phyloP scores from a whole-genome alignment of 1,284 basidiomycete genomes.

The Ustilago curta region DNA sequence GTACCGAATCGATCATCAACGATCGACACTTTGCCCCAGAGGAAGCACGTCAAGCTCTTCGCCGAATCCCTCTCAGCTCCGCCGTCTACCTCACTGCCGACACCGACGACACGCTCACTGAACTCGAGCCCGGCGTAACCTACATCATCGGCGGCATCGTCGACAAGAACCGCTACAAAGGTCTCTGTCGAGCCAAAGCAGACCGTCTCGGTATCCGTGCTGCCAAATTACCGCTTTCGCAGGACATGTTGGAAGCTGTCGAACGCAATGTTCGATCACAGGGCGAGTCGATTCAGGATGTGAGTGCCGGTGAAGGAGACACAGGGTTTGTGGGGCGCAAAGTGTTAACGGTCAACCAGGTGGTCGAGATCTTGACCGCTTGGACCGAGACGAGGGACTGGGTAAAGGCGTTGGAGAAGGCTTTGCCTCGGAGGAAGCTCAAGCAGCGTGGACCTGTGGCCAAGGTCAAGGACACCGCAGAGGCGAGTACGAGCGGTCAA shows the following conservation, averaged over 20 bases:
- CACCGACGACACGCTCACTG: conserved; percentile 83
- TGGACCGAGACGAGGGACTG: conserved; percentile 75
- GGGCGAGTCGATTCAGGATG: conserved; percentile 34
- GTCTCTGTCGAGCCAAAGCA: conserved; percentile 87
- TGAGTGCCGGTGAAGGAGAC: conserved; percentile 5
- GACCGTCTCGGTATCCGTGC: conserved; percentile 79
- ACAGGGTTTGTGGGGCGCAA: conserved; percentile 73
- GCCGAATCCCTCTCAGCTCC: conserved; percentile 59
- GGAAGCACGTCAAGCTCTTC: conserved; percentile 16
- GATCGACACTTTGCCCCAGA: conserved; percentile 16
- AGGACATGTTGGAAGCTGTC: conserved; percentile 74
- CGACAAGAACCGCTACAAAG: conserved; percentile 95
- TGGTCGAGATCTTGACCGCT: conserved; percentile 88
- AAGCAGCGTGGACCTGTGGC: conserved; percentile 28
- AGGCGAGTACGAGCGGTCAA: background rate
- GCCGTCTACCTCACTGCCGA: conserved; percentile 96
- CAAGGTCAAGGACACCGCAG: background rate
- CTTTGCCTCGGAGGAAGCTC: conserved; percentile 37
- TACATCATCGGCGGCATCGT: conserved; percentile 97
- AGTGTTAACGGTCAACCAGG: conserved; percentile 96
- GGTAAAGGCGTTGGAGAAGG: conserved; percentile 71
- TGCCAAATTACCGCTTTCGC: conserved; percentile 85
- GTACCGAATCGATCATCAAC: background rate
- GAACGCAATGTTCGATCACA: conserved; percentile 29
- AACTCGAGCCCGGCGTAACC: conserved; percentile 83